Base-by-base conservation (phyloP, 163 green algal species). In the Prototheca cutis region DNA sequence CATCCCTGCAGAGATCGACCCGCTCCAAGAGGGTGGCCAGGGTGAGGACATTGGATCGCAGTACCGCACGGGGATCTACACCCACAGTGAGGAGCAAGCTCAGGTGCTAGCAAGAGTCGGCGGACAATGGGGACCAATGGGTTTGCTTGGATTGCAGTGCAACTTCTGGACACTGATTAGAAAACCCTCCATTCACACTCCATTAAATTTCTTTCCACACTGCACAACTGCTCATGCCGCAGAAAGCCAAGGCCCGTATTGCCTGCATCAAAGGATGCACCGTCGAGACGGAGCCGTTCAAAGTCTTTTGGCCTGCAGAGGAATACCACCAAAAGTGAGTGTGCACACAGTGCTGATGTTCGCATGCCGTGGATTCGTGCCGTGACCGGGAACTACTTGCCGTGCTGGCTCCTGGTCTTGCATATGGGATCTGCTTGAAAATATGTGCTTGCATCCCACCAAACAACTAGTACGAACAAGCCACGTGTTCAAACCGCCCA, bases 241-340 rank as follows among this genome's bases (percentile, higher is more conserved):
- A 76, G 55, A 62, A 59, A 18, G 71, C 58, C 18, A 73, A 70
- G 21, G 47, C 67, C 53, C 17, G 33, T 4, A 4, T 59, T 24
- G 42, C 48, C 4, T 6, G 39, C 42, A 18, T 66, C 1, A 30
- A 59, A n/a, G 40, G 32, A 30, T 42, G 63, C 21, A 53, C 88
- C 19, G 70, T 69, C 3, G 65, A 81, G 40, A 18, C 89, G 28
- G 40, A 72, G 45, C 67, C 70, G 0, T 71, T 73, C 18, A n/a
- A 18, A 15, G 60, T 61, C 13, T 85, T 68, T 40, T 84, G 58
- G 30, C 39, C 75, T 13, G 86, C 84, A 15, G 81, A 89, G 66
- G 63, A 77, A 5, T 88, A 90, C 51, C 83, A 90, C 62, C 81
- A 88, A 65, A 72, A 89, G 70, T 96, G 95, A 68, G 36, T 45